phyloP scores from a whole-genome alignment of 1,284 basidiomycete genomes.

The Ustilago xerochloae region DNA sequence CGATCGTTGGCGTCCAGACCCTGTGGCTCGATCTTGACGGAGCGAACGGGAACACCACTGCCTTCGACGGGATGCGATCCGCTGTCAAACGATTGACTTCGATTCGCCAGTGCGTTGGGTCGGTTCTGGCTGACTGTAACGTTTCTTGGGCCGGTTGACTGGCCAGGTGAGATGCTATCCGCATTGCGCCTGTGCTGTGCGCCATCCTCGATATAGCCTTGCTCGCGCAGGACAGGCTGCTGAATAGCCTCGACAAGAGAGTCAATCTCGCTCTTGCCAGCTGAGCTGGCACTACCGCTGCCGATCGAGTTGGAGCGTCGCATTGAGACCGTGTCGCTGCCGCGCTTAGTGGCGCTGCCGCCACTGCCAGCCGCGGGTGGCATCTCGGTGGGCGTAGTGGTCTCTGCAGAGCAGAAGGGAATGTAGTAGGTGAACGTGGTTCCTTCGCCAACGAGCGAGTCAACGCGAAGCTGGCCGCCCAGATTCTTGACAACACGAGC shows the following conservation, averaged over 20 bases:
- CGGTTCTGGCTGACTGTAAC: constrained; percentile 5
- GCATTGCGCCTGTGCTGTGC: constrained; percentile 31
- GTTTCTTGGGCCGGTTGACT: constrained; percentile 8
- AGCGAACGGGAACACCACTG: constrained; percentile 68
- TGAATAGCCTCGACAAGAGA: constrained; percentile 76
- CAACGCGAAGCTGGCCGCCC: constrained; percentile 81
- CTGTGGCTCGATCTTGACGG: constrained; percentile 66
- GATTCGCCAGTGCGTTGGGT: constrained; percentile 7
- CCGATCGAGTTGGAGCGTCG: constrained; percentile 46
- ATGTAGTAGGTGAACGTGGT: constrained; percentile 80
- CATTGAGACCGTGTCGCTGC: constrained; percentile 41
- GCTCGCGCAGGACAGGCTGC: constrained; percentile 60
- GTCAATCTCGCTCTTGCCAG: constrained; percentile 73
- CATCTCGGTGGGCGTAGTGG: constrained; percentile 31
- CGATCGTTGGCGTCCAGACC: constrained; percentile 38
- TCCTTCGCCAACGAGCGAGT: constrained; percentile 78
- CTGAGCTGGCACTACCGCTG: constrained; percentile 52
- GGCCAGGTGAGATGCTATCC: constrained; percentile 15
- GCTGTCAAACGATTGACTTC: constrained; percentile 37
- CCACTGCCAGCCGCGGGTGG: constrained; percentile 20
- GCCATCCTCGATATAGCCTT: constrained; percentile 57
- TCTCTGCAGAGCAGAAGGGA: constrained; percentile 71
- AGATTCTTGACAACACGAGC: constrained; percentile 85
- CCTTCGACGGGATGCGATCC: constrained; percentile 66
- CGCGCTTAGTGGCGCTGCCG: constrained; percentile 18